A percentile compares a stretch with the other conserved stretches of the same genome.
These are phyloP conservation scores for Alternaria burnsii DNA, from an alignment of 2,329 filamentous ascomycete species.

Conservation along the genomic window DNA sequence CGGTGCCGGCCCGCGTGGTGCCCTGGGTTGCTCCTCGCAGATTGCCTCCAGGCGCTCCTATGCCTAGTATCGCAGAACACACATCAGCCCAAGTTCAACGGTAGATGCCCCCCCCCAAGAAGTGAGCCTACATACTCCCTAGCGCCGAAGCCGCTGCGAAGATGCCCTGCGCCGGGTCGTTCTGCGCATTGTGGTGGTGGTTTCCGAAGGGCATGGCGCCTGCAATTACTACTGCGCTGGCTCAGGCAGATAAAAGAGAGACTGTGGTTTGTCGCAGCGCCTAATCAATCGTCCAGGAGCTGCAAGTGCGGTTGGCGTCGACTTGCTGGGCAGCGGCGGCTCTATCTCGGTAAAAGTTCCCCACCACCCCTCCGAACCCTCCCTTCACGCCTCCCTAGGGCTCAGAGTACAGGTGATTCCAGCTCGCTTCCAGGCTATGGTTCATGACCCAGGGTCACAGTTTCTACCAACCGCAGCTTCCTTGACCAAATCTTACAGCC, in stretches of 20 bases:
- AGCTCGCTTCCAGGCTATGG: background rate
- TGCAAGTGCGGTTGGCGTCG: conserved; percentile 15
- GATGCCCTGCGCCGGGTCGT: conserved; percentile 54
- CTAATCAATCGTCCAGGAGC: conserved; percentile 10
- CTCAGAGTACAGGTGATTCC: background rate
- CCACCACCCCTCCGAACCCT: conserved; percentile 19
- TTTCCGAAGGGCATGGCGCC: conserved; percentile 52
- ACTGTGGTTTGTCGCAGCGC: conserved; percentile 21
- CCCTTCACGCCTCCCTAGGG: conserved; percentile 7
- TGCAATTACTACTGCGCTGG: conserved; percentile 18
- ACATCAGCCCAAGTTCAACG: conserved; percentile 12
- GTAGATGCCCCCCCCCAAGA: background rate
- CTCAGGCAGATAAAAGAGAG: conserved; percentile 4
- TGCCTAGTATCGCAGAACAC: conserved; percentile 30
- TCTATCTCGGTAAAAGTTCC: conserved; percentile 19
- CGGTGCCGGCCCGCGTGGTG: conserved; percentile 55
- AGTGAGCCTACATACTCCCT: conserved; percentile 41
- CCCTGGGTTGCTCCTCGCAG: conserved; percentile 51
- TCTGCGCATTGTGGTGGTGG: conserved; percentile 44
- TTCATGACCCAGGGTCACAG: background rate
- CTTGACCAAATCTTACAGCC: conserved; percentile 14
- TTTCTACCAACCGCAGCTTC: background rate
- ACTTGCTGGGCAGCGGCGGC: conserved; percentile 11
- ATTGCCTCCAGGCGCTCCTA: conserved; percentile 56
- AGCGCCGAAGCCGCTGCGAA: conserved; percentile 57